Evolutionary conservation across 805 yeast species (phyloP).

Genomic region (Candida railenensis): DNA sequence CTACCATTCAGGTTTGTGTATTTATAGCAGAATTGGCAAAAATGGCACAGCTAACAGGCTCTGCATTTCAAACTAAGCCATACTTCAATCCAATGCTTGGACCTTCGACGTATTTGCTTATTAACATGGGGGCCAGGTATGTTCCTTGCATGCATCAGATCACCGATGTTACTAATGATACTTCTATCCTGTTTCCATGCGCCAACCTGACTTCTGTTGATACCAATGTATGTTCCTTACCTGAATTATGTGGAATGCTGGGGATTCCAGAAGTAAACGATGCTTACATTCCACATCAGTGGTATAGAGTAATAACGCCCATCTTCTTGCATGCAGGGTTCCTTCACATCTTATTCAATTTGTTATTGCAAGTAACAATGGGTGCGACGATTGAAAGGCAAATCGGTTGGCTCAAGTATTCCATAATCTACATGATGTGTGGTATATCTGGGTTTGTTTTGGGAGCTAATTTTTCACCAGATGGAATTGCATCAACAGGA

Average conservation of each 20-base stretch:
- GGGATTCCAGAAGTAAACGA: slow-evolving; percentile 38
- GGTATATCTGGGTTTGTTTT: slow-evolving; percentile 68
- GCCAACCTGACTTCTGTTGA: slow-evolving; percentile 58
- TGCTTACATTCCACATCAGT: slow-evolving; percentile 53
- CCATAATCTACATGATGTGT: slow-evolving; percentile 54
- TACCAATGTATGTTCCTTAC: slow-evolving; percentile 56
- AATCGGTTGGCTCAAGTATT: slow-evolving; percentile 55
- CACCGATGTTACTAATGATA: slow-evolving; percentile 47
- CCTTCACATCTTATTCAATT: slow-evolving; percentile 63
- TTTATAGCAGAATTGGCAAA: slow-evolving; percentile 60
- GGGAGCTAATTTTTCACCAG: slow-evolving; percentile 69
- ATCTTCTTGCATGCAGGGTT: slow-evolving; percentile 75
- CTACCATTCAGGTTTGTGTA: slow-evolving; percentile 50
- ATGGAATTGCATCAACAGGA: slow-evolving; percentile 66
- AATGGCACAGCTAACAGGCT: slow-evolving; percentile 60
- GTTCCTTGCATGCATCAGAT: slow-evolving; percentile 67
- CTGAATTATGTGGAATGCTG: slow-evolving; percentile 60
- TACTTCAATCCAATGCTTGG: slow-evolving; percentile 79
- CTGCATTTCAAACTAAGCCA: slow-evolving; percentile 66
- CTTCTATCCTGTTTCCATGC: slow-evolving; percentile 56
- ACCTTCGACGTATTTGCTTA: slow-evolving; percentile 64
- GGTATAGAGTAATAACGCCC: slow-evolving; percentile 70
- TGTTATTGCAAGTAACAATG: slow-evolving; percentile 58
- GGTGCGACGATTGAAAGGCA: slow-evolving; percentile 58
- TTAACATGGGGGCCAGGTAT: slow-evolving; percentile 70